Conservation (phyloP, 2,329 filamentous ascomycete genomes). For the Septoria petroselini region DNA sequence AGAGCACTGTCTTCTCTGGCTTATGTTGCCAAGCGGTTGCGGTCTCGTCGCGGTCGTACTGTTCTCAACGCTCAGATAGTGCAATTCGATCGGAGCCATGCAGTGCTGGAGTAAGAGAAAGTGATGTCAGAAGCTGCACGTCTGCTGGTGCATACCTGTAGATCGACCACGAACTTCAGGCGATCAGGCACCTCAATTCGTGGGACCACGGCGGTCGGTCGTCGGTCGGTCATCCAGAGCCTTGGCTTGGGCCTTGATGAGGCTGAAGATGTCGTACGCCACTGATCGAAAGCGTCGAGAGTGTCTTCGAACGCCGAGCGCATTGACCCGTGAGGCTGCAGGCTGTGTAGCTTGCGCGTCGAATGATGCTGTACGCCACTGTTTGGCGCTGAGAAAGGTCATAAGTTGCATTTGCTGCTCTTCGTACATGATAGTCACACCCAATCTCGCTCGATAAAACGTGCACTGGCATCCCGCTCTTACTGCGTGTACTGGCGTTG, state of each 20-base stretch:
- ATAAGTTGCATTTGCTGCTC: background rate
- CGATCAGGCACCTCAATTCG: background rate
- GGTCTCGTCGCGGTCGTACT: constrained; percentile 7
- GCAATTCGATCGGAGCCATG: background rate
- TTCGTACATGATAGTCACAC: background rate
- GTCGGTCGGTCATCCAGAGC: background rate
- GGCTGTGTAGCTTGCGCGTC: background rate
- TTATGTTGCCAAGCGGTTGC: constrained; percentile 3
- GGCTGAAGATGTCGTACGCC: background rate
- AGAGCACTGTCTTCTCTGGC: constrained; percentile 6
- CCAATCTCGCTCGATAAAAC: no score
- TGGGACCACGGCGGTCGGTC: background rate
- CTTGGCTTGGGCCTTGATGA: background rate
- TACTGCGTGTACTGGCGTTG: constrained; percentile 63
- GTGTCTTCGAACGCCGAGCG: background rate
- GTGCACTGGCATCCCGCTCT: background rate
- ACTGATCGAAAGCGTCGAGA: background rate
- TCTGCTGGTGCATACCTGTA: background rate
- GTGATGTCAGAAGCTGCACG: background rate
- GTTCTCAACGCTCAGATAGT: background rate
- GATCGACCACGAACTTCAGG: background rate
- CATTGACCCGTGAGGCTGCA: no score
- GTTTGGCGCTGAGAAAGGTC: background rate
- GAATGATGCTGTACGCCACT: background rate
- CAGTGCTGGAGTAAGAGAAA: background rate